Evolutionary conservation across 2,329 filamentous ascomycete species (phyloP).

Genomic region (Pseudogymnoascus sp.): DNA sequence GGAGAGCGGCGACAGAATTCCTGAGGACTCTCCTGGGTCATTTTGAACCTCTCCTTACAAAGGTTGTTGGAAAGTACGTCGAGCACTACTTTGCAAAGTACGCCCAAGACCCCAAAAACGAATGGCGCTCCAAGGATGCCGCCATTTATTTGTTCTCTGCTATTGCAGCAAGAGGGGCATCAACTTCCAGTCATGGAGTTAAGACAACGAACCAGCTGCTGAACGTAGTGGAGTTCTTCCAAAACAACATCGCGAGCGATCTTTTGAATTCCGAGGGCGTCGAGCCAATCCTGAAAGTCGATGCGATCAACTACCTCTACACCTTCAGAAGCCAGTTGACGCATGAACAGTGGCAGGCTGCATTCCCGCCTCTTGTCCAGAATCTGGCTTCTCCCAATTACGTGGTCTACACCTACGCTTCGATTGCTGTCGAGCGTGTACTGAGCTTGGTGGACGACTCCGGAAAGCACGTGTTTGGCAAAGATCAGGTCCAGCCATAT

Average conservation of each 20-base stretch:
- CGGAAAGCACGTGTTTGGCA: constrained; percentile 70
- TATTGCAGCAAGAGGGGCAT: constrained; percentile 82
- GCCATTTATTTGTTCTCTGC: constrained; percentile 95
- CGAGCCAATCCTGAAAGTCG: constrained; percentile 86
- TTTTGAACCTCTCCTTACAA: constrained; percentile 78
- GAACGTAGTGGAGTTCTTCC: constrained; percentile 90
- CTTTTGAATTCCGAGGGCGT: constrained; percentile 61
- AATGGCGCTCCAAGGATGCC: constrained; percentile 97
- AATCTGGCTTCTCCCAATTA: constrained; percentile 87
- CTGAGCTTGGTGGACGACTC: constrained; percentile 72
- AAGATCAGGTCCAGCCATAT: constrained; percentile 68
- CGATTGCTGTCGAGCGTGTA: constrained; percentile 90
- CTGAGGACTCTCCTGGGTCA: constrained; percentile 79
- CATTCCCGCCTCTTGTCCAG: constrained; percentile 82
- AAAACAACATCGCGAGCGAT: constrained; percentile 84
- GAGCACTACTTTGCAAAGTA: constrained; percentile 73
- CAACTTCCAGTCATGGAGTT: constrained; percentile 82
- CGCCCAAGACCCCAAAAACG: constrained; percentile 54
- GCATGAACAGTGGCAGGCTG: constrained; percentile 82
- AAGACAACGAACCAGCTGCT: constrained; percentile 82
- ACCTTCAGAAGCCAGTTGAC: constrained; percentile 92
- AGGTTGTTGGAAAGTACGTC: constrained; percentile 80
- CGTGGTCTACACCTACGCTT: constrained; percentile 94
- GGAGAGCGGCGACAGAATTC: constrained; percentile 91
- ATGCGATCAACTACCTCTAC: constrained; percentile 97